These are phyloP conservation scores for Raphidocelis subcapitata DNA, from an alignment of 139 green algal genomes.

Conservation along the genomic window DNA sequence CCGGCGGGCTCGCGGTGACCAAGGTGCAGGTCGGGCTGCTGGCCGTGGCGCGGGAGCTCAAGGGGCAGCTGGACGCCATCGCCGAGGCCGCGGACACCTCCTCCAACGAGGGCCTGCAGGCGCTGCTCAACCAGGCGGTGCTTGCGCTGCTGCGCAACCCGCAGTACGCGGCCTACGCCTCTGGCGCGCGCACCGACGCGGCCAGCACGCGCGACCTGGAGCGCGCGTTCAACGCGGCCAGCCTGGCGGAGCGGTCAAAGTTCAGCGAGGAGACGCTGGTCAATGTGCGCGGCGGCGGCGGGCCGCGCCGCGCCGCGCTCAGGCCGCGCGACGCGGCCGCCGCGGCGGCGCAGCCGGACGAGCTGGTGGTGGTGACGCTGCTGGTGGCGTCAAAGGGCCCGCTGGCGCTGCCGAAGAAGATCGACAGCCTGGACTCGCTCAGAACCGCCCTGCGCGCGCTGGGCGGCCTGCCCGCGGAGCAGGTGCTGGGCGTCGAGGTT, in stretches of 20 bases:
- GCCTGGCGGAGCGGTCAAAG: slow-evolving; percentile 72
- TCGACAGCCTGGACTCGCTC: slow-evolving; percentile 51
- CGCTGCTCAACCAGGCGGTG: slow-evolving; percentile 84
- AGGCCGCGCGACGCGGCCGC: neutral
- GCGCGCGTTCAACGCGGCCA: slow-evolving; percentile 72
- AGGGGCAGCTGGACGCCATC: slow-evolving; percentile 85
- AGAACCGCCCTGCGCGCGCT: slow-evolving; percentile 60
- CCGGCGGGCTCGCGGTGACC: slow-evolving; percentile 43
- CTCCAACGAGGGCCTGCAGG: slow-evolving; percentile 65
- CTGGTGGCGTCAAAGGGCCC: slow-evolving; percentile 69
- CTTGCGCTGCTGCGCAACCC: slow-evolving; percentile 90
- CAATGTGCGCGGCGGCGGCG: slow-evolving; percentile 67
- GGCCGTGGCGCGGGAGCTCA: slow-evolving; percentile 72
- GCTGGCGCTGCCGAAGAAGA: slow-evolving; percentile 58
- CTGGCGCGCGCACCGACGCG: neutral
- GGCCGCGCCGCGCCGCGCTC: neutral
- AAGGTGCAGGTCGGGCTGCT: slow-evolving; percentile 84
- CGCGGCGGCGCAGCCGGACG: slow-evolving; percentile 39
- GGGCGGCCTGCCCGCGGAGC: slow-evolving; percentile 53
- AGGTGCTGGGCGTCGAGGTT: slow-evolving; percentile 83
- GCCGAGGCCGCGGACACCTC: slow-evolving; percentile 79
- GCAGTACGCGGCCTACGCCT: slow-evolving; percentile 84
- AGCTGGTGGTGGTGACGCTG: slow-evolving; percentile 89
- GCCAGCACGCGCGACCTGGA: slow-evolving; percentile 36
- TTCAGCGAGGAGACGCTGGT: slow-evolving; percentile 86